Evolutionary conservation across 2,329 filamentous ascomycete genomes (phyloP).

Genomic region (Colletotrichum agaves): DNA sequence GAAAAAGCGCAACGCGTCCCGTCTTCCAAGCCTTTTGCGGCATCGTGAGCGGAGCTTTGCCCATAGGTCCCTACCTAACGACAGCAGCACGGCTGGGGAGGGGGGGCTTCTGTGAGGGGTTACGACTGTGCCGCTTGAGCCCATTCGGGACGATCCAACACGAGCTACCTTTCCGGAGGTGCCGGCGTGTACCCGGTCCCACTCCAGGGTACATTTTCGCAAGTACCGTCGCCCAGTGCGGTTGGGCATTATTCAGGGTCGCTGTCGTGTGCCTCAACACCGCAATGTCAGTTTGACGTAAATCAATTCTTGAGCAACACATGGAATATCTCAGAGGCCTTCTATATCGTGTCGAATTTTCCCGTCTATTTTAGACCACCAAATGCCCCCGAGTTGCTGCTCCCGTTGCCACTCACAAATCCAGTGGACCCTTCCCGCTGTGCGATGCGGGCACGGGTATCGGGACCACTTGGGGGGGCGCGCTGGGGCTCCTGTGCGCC

Average conservation of each 20-base stretch:
- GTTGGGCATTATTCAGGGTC: too few species aligned
- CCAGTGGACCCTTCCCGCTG: neutral
- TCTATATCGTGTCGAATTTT: too few species aligned
- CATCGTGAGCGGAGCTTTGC: neutral
- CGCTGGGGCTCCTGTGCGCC: constrained; percentile 2
- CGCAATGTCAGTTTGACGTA: neutral
- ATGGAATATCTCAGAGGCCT: too few species aligned
- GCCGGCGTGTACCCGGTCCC: constrained; percentile 8
- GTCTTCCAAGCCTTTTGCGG: neutral
- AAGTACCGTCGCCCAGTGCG: neutral
- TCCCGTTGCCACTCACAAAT: too few species aligned
- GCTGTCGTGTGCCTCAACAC: neutral
- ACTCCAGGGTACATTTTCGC: constrained; percentile 12
- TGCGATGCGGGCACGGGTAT: constrained; percentile 29
- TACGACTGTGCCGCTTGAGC: constrained; percentile 14
- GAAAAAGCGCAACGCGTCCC: neutral
- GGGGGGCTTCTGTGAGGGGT: neutral
- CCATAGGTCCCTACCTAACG: neutral
- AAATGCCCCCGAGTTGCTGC: too few species aligned
- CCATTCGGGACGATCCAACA: constrained; percentile 2
- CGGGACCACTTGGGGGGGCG: constrained; percentile 31
- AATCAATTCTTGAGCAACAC: too few species aligned
- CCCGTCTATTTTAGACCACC: too few species aligned
- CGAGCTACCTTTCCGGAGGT: constrained; percentile 12
- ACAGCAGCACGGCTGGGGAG: neutral